phyloP scores from a whole-genome alignment of 192 early-diverging fungal species.

The Coemansia sp. region DNA sequence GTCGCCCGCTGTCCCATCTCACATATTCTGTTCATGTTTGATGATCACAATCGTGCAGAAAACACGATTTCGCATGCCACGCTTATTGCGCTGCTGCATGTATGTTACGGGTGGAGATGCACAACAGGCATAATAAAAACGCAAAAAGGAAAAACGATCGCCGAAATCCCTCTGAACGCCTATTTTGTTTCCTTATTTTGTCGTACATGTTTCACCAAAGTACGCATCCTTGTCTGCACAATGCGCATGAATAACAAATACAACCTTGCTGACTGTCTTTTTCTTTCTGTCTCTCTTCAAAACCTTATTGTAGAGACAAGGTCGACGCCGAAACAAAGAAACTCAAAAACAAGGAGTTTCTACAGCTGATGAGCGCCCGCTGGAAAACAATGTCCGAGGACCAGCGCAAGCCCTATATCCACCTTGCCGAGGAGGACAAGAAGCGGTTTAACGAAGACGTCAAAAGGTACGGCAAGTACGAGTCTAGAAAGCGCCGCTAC shows the following conservation, averaged over 20 bases:
- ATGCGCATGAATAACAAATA: constrained; percentile 2
- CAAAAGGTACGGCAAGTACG: constrained; percentile 50
- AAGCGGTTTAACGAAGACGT: constrained; percentile 51
- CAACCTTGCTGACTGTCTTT: constrained; percentile 1
- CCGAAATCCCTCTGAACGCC: neutral
- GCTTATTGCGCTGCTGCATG: neutral
- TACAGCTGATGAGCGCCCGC: constrained; percentile 54
- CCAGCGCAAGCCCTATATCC: constrained; percentile 42
- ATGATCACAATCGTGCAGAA: constrained; percentile 5
- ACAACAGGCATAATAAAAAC: neutral
- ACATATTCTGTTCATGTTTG: constrained; percentile 5
- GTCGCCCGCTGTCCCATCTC: neutral
- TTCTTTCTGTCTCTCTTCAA: neutral
- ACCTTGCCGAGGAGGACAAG: constrained; percentile 49
- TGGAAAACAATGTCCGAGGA: constrained; percentile 51
- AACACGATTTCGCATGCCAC: constrained; percentile 4
- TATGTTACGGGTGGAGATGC: neutral
- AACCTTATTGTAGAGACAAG: constrained; percentile 21
- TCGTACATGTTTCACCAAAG: neutral
- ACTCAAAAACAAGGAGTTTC: constrained; percentile 57
- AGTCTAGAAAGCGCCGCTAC: constrained; percentile 52
- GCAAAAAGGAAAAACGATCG: neutral
- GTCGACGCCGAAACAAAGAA: constrained; percentile 41
- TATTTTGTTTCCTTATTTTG: neutral
- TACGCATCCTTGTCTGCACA: neutral